Conservation (phyloP, 495 filamentous ascomycete genomes). For the Penicillium diatomitis region DNA sequence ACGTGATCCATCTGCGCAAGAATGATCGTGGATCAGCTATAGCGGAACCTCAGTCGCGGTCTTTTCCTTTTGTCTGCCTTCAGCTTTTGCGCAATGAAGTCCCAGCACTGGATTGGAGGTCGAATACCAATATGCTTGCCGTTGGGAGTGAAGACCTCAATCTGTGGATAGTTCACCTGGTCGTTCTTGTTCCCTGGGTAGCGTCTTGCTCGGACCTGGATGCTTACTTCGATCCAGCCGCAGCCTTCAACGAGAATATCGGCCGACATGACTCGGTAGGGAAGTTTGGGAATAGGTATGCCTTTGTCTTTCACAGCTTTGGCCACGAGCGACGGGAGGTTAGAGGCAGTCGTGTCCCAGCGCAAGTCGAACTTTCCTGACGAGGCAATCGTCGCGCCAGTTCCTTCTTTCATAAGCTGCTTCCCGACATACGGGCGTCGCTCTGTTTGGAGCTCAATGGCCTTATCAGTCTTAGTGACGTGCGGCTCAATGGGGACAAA, state of each 20-base stretch:
- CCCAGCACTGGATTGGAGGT: conserved; percentile 66
- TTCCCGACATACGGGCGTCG: conserved; percentile 43
- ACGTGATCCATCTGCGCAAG: background rate
- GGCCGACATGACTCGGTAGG: conserved; percentile 66
- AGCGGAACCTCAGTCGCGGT: conserved; percentile 8
- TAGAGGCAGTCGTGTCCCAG: conserved; percentile 67
- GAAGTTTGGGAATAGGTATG: conserved; percentile 38
- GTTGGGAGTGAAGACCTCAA: conserved; percentile 80
- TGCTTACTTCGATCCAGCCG: conserved; percentile 86
- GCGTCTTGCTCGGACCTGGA: conserved; percentile 59
- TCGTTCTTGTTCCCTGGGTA: conserved; percentile 9
- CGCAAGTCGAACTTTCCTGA: conserved; percentile 68
- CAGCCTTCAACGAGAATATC: conserved; percentile 87
- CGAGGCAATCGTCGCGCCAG: conserved; percentile 43
- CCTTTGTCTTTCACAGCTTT: conserved; percentile 27
- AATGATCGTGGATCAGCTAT: conserved; percentile 5
- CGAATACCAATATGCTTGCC: conserved; percentile 66
- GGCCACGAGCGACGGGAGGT: conserved; percentile 29
- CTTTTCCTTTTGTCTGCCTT: conserved; percentile 26
- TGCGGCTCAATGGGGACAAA: conserved; percentile 71
- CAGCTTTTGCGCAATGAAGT: conserved; percentile 26
- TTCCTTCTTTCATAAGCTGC: conserved; percentile 49
- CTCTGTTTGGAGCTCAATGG: conserved; percentile 54
- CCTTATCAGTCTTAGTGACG: conserved; percentile 69
- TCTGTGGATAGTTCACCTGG: conserved; percentile 43